Base-by-base conservation (phyloP, 805 yeast species). In the Peterozyma toletana region DNA sequence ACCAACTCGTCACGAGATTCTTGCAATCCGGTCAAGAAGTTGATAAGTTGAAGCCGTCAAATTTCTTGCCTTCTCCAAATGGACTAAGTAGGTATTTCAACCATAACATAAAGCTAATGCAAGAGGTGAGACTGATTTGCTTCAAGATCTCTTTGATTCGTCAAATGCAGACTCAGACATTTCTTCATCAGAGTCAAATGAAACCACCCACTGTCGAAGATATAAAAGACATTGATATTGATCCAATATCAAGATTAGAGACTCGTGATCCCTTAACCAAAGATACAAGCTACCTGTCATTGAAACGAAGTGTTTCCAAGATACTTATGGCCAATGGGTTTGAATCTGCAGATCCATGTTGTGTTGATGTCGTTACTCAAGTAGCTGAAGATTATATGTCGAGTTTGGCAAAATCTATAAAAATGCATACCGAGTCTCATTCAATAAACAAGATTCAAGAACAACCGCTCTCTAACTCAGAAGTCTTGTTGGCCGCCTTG, bases 271-370 rank as follows among this genome's bases (percentile, higher is more conserved):
- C 68, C 10, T 67, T 71, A 55, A 73, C 73, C 45, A 70, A 69
- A n/a, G 77, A 73, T 2, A 70, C 88, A 11, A 83, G 89, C 9
- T 77, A 73, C 53, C 69, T 78, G 1, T 78, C 86, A 0, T 63
- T 93, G 66, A 72, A 78, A 50, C 78, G 84, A 52, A 76, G 83
- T 35, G 77, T 86, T 0, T 76, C 90, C 15, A 87, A 88, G 48
- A 66, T 93, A 15, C 78, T 86, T 1, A 91, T 93, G 98, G 83
- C 87, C 35, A 80, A 83, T 37, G 99, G 99, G 0, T 93, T 86
- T 66, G 98, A 93, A 63, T 68, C 84, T 0, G 76, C 95, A 0
- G 87, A 86, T 51, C 78, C 83, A 11, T 67, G 71, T 39, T 96
- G 97, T 5, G 73, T 86, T 21, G 83, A 86, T 48, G 75, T 87